A percentile compares a stretch with the other conserved stretches of the same genome.
These are phyloP conservation scores for Trichoderma guizhouense DNA, from an alignment of 2,329 filamentous ascomycete species.

Conservation along the genomic window DNA sequence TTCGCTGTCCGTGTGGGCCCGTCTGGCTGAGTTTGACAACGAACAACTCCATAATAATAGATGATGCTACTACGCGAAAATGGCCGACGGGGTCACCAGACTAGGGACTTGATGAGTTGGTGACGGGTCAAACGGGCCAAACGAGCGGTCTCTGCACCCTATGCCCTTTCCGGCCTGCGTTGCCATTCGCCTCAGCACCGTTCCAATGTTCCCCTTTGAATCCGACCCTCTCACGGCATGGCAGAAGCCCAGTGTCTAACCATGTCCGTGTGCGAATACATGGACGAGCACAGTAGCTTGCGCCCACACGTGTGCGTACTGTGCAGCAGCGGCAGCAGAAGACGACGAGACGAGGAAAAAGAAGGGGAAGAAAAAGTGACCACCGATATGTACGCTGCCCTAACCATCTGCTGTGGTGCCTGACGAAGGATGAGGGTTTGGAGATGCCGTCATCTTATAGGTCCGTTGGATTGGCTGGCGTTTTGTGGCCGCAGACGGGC, in stretches of 20 bases:
- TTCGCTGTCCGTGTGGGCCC: conserved; percentile 17
- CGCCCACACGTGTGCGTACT: conserved; percentile 1
- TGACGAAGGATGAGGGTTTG: conserved; percentile 17
- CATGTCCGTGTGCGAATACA: not conserved
- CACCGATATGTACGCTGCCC: conserved; percentile 12
- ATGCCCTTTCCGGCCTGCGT: conserved; percentile 12
- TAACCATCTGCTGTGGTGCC: conserved; percentile 18
- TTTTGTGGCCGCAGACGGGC: not conserved
- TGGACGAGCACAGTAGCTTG: not conserved
- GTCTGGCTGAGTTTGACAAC: conserved; percentile 19
- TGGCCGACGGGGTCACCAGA: conserved; percentile 20
- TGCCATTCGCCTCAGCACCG: conserved; percentile 10
- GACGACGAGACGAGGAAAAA: not conserved
- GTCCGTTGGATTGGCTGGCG: not conserved
- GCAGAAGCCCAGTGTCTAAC: not conserved
- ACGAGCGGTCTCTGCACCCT: conserved; percentile 20
- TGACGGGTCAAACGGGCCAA: conserved; percentile 18
- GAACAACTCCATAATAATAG: conserved; percentile 19
- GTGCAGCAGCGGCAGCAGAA: not conserved
- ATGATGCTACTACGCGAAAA: conserved; percentile 18
- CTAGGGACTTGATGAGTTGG: conserved; percentile 19
- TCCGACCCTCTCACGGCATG: conserved; percentile 11
- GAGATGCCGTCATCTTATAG: not conserved
- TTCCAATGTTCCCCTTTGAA: conserved; percentile 12
- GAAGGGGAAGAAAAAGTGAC: not conserved